These are phyloP conservation scores for Porodaedalea pini DNA, from an alignment of 1,284 basidiomycete species.

Conservation along the genomic window DNA sequence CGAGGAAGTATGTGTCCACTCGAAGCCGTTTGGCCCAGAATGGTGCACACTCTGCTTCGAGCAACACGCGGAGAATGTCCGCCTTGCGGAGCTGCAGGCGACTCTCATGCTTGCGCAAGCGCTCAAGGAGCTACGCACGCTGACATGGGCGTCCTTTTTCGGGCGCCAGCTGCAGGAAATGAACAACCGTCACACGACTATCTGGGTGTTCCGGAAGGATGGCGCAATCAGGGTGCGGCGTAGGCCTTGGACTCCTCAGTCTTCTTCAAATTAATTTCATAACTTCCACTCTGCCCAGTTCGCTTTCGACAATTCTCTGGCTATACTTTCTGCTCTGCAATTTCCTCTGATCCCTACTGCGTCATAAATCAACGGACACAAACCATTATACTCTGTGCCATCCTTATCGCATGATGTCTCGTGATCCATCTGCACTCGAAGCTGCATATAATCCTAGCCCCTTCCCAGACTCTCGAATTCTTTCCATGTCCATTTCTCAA, in stretches of 20 bases:
- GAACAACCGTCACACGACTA: slow-evolving; percentile 12
- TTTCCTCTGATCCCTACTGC: background rate
- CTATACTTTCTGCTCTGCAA: background rate
- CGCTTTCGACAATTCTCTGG: background rate
- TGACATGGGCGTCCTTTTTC: slow-evolving; percentile 19
- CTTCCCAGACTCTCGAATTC: too few species aligned
- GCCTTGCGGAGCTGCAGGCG: slow-evolving; percentile 16
- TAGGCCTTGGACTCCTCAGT: slow-evolving; percentile 7
- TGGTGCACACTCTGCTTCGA: slow-evolving; percentile 19
- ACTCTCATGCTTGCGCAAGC: slow-evolving; percentile 14
- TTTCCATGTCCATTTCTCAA: too few species aligned
- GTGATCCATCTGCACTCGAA: too few species aligned
- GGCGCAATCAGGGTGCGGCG: slow-evolving; percentile 15
- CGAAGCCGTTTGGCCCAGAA: slow-evolving; percentile 17
- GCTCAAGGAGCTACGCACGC: slow-evolving; percentile 4
- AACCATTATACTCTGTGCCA: too few species aligned
- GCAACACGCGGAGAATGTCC: slow-evolving; percentile 6
- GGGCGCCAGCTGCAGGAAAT: slow-evolving; percentile 16
- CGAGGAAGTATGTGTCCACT: background rate
- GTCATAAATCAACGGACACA: too few species aligned
- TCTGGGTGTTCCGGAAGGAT: slow-evolving; percentile 17
- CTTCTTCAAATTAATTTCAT: too few species aligned
- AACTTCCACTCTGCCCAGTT: background rate
- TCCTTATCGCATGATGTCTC: too few species aligned
- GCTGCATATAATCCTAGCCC: too few species aligned